These are phyloP conservation scores for Rhodocollybia butyracea DNA, from an alignment of 768 basidiomycete species.

Conservation along the genomic window DNA sequence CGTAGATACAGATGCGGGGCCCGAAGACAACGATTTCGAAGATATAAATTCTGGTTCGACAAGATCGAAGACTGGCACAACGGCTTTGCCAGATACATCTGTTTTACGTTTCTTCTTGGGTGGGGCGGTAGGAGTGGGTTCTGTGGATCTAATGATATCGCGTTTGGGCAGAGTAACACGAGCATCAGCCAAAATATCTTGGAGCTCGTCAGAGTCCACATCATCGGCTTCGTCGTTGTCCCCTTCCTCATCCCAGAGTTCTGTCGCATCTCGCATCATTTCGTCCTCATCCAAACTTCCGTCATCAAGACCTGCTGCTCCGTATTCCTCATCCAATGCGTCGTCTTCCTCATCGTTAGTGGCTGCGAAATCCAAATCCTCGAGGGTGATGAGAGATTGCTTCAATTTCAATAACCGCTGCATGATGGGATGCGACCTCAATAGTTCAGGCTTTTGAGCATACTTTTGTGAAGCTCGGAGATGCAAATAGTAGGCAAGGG, in stretches of 20 bases:
- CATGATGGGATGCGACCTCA: slow-evolving; percentile 71
- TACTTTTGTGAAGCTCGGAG: slow-evolving; percentile 72
- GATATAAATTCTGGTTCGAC: slow-evolving; percentile 69
- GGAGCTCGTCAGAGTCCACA: slow-evolving; percentile 47
- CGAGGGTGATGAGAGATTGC: slow-evolving; percentile 74
- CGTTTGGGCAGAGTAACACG: neutral
- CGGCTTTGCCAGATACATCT: slow-evolving; percentile 16
- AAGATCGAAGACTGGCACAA: slow-evolving; percentile 62
- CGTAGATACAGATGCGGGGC: slow-evolving; percentile 20
- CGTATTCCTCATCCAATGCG: slow-evolving; percentile 37
- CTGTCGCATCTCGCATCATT: slow-evolving; percentile 35
- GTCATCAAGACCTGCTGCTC: slow-evolving; percentile 16
- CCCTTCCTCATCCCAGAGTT: slow-evolving; percentile 36
- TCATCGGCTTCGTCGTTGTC: slow-evolving; percentile 12
- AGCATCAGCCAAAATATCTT: slow-evolving; percentile 55
- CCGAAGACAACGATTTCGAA: slow-evolving; percentile 30
- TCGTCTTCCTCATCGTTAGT: slow-evolving; percentile 48
- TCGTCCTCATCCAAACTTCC: slow-evolving; percentile 24
- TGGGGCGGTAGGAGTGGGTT: slow-evolving; percentile 5
- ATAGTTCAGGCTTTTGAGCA: slow-evolving; percentile 53
- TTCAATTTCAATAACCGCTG: slow-evolving; percentile 79
- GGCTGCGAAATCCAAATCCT: slow-evolving; percentile 74
- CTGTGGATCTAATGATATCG: slow-evolving; percentile 10
- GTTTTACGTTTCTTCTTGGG: slow-evolving; percentile 68
- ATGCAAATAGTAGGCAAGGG: slow-evolving; percentile 89